Evolutionary conservation across 805 yeast genomes (phyloP).

Genomic region (Yamadazyma tumulicola): DNA sequence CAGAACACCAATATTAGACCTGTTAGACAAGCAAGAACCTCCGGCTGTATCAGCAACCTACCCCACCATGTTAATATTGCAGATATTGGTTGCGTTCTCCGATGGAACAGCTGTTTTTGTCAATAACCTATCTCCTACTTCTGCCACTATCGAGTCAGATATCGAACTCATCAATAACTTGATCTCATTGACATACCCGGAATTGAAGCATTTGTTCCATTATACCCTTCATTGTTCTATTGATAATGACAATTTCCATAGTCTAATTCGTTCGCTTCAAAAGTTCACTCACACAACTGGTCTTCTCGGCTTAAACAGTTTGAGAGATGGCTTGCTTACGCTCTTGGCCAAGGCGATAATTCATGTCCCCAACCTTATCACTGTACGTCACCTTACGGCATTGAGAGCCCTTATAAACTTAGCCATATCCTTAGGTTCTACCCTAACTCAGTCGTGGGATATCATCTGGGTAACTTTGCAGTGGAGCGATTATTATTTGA

Average conservation of each 20-base stretch:
- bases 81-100: slow-evolving; percentile 50
- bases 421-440: slow-evolving; percentile 78
- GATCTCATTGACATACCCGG: slow-evolving; percentile 26
- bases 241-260: slow-evolving; percentile 68
- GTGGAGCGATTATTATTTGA: slow-evolving; percentile 71
- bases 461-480: slow-evolving; percentile 59
- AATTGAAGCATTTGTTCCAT: slow-evolving; percentile 24
- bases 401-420: slow-evolving; percentile 75
- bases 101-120: slow-evolving; percentile 67
- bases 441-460: slow-evolving; percentile 65
- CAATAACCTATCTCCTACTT: slow-evolving; percentile 25
- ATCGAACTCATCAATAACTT: slow-evolving; percentile 34
- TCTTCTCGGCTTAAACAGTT: slow-evolving; percentile 50
- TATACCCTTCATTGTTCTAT: slow-evolving; percentile 59
- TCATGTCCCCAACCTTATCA: slow-evolving; percentile 29
- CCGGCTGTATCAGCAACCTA: slow-evolving; percentile 68
- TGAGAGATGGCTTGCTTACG: slow-evolving; percentile 50
- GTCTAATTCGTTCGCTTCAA: slow-evolving; percentile 69
- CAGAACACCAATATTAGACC: slow-evolving; percentile 62
- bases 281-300: slow-evolving; percentile 82
- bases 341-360: slow-evolving; percentile 26
- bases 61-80: slow-evolving; percentile 50
- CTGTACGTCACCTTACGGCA: slow-evolving; percentile 69
- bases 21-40: slow-evolving; percentile 76
- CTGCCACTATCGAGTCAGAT: slow-evolving; percentile 29